phyloP scores from a whole-genome alignment of 495 filamentous ascomycete genomes.

The Podospora australis region DNA sequence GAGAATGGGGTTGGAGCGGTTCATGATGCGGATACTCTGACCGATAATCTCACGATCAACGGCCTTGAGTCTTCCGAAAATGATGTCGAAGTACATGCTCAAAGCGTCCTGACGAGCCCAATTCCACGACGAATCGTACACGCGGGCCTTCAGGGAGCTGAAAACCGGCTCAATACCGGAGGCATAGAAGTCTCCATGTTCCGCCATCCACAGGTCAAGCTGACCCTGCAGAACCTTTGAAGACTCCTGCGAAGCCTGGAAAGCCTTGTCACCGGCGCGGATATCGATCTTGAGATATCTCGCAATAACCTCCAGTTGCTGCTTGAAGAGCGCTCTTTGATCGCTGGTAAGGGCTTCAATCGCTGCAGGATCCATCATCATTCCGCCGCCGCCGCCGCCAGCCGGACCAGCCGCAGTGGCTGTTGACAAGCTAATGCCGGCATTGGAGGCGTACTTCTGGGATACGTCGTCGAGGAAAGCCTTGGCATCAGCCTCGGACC shows the following conservation, averaged over 20 bases:
- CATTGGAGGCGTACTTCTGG: slow-evolving; percentile 81
- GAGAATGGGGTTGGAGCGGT: slow-evolving; percentile 89
- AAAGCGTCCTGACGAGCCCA: slow-evolving; percentile 97
- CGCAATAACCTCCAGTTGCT: slow-evolving; percentile 90
- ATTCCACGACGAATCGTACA: slow-evolving; percentile 99
- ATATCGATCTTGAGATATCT: slow-evolving; percentile 96
- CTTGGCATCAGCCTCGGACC: slow-evolving; percentile 85
- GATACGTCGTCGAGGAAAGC: slow-evolving; percentile 78
- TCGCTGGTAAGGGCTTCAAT: slow-evolving; percentile 96
- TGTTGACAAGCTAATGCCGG: slow-evolving; percentile 78
- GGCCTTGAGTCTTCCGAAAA: slow-evolving; percentile 87
- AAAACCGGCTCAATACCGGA: slow-evolving; percentile 91
- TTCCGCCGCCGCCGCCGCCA: slow-evolving; percentile 63
- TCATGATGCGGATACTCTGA: slow-evolving; percentile 98
- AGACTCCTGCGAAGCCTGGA: slow-evolving; percentile 73
- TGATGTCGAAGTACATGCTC: slow-evolving; percentile 99
- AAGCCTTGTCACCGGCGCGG: slow-evolving; percentile 89
- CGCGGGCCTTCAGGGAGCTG: slow-evolving; percentile 83
- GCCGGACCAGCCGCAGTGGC: slow-evolving; percentile 67
- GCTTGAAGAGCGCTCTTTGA: slow-evolving; percentile 90
- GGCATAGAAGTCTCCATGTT: slow-evolving; percentile 96
- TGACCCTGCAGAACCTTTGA: slow-evolving; percentile 82
- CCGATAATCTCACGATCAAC: slow-evolving; percentile 98
- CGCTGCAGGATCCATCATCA: slow-evolving; percentile 99
- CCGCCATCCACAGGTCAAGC: slow-evolving; percentile 87